Conservation (phyloP, 148 eudicot species). For the Bassia scoparia region DNA sequence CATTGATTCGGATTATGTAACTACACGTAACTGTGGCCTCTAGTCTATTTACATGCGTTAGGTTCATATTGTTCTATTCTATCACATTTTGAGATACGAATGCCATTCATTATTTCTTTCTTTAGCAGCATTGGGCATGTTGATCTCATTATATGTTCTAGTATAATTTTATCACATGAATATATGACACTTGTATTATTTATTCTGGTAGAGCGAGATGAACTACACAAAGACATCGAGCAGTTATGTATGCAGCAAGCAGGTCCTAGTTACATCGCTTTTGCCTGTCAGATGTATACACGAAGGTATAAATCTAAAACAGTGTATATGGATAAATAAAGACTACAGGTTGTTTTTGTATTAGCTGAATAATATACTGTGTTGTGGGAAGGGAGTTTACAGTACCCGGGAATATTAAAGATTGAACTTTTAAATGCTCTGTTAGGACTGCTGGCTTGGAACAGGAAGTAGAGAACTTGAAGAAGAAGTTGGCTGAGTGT, state of each 20-base stretch:
- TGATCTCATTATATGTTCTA: too few species aligned
- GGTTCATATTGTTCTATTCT: neutral
- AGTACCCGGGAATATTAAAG: constrained; percentile 17
- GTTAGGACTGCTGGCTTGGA: constrained; percentile 94
- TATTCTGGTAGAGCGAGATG: constrained; percentile 65
- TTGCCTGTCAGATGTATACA: constrained; percentile 82
- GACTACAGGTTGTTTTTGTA: neutral
- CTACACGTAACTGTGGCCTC: neutral
- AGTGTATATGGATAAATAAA: neutral
- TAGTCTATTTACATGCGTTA: too few species aligned
- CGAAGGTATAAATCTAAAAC: constrained; percentile 74
- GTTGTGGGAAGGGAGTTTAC: constrained; percentile 10
- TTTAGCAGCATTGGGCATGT: neutral
- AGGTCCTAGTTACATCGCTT: constrained; percentile 69
- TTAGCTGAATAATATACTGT: constrained; percentile 1
- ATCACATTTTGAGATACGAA: neutral
- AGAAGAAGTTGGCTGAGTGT: constrained; percentile 62
- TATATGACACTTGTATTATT: too few species aligned
- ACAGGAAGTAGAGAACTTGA: constrained; percentile 85
- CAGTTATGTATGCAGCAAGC: constrained; percentile 94
- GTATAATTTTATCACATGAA: too few species aligned
- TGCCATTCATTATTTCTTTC: neutral
- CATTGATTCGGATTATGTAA: neutral
- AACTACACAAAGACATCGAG: constrained; percentile 84
- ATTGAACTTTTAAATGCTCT: constrained; percentile 22